Conservation (phyloP, 2,329 filamentous ascomycete genomes). For the Alternaria gansuensis region DNA sequence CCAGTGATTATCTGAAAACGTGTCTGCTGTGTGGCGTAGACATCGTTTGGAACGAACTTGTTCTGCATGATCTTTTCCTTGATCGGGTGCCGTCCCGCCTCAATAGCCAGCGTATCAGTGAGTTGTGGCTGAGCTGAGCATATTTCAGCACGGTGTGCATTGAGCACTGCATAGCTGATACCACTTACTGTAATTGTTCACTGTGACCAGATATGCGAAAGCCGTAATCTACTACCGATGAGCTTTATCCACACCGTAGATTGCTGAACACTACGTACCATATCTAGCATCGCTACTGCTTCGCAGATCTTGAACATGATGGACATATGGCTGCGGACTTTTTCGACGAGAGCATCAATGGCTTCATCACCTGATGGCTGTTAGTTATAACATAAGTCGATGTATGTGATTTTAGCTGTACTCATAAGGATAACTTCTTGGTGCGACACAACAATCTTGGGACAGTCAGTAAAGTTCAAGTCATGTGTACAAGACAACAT, state of each 20-base stretch:
- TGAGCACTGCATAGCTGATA: neutral
- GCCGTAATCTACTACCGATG: conserved; percentile 36
- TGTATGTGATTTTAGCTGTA: conserved; percentile 13
- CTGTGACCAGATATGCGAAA: conserved; percentile 70
- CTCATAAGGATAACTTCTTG: conserved; percentile 85
- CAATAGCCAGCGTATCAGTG: conserved; percentile 73
- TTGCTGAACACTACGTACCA: conserved; percentile 61
- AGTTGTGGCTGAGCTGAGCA: conserved; percentile 70
- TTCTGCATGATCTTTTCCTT: conserved; percentile 74
- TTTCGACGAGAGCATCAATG: conserved; percentile 73
- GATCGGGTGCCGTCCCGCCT: conserved; percentile 79
- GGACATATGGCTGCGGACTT: conserved; percentile 76
- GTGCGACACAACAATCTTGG: conserved; percentile 78
- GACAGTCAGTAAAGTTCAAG: conserved; percentile 8
- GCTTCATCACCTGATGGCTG: conserved; percentile 66
- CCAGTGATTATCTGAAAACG: conserved; percentile 94
- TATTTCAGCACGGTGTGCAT: conserved; percentile 15
- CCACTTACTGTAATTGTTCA: conserved; percentile 64
- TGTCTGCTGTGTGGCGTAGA: conserved; percentile 80
- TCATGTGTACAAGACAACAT: neutral
- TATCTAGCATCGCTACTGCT: conserved; percentile 85
- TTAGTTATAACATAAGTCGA: conserved; percentile 9
- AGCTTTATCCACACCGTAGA: conserved; percentile 11
- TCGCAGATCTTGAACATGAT: conserved; percentile 85
- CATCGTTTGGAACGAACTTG: conserved; percentile 86